These are phyloP conservation scores for Sideroxylon spinosum DNA, from an alignment of 179 eudicot genomes.

Conservation along the genomic window DNA sequence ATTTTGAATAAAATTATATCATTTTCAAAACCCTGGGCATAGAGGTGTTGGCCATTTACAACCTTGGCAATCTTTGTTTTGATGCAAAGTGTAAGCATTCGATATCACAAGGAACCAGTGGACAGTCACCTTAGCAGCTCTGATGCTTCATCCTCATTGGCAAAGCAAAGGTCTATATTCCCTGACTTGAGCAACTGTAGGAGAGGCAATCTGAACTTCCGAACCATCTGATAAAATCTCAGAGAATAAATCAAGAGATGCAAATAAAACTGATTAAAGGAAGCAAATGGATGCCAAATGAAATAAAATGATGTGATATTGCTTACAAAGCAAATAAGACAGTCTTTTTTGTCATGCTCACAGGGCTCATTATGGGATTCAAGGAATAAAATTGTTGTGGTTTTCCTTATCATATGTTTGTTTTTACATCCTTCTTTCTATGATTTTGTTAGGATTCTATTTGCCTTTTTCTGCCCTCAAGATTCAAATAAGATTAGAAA, in stretches of 20 bases:
- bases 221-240: slow-evolving; percentile 65
- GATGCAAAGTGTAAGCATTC: too few relatives aligned
- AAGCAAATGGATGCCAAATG: background rate
- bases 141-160: slow-evolving; percentile 95
- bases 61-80: too few relatives aligned
- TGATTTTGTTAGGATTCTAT: too few relatives aligned
- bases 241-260: slow-evolving; percentile 2
- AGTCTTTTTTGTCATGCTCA: background rate
- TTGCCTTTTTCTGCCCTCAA: too few relatives aligned
- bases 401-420: background rate
- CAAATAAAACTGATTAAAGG: too few relatives aligned
- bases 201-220: slow-evolving; percentile 60
- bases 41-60: too few relatives aligned
- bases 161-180: slow-evolving; percentile 89
- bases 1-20: background rate
- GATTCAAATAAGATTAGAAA: background rate
- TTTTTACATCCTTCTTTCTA: too few relatives aligned
- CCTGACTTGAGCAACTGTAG: slow-evolving; percentile 70
- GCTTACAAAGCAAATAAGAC: background rate
- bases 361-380: background rate
- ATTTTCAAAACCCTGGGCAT: too few relatives aligned
- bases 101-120: slow-evolving; percentile 5
- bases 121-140: slow-evolving; percentile 67
- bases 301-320: background rate
- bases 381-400: background rate